Percentiles rank a stretch among this genome's conserved stretches.
Conservation (phyloP, 495 filamentous ascomycete genomes). For the Annulohypoxylon maeteangense region DNA sequence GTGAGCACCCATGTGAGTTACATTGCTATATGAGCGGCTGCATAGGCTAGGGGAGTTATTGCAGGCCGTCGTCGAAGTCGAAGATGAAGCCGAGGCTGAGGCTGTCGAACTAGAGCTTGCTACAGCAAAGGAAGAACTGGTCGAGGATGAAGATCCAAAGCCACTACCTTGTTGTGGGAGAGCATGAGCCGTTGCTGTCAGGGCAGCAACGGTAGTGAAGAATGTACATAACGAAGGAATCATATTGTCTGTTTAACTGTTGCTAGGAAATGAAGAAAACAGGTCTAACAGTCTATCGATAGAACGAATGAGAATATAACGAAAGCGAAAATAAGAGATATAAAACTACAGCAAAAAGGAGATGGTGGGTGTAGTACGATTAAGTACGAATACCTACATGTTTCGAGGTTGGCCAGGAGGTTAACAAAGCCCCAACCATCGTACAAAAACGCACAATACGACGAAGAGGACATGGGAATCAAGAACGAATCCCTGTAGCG, state of each 20-base stretch:
- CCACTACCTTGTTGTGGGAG: slow-evolving; percentile 41
- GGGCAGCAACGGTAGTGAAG: slow-evolving; percentile 35
- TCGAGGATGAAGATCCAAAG: slow-evolving; percentile 21
- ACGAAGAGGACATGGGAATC: slow-evolving; percentile 5
- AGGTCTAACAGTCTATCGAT: neutral
- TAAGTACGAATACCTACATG: slow-evolving; percentile 13
- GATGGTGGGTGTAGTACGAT: slow-evolving; percentile 16
- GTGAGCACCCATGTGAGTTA: slow-evolving; percentile 77
- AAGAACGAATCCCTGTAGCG: neutral
- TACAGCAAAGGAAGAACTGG: slow-evolving; percentile 28
- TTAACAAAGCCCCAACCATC: slow-evolving; percentile 2
- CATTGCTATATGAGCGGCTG: slow-evolving; percentile 68
- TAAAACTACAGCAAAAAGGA: slow-evolving; percentile 19
- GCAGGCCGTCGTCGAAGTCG: slow-evolving; percentile 57
- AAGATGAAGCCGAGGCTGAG: slow-evolving; percentile 17
- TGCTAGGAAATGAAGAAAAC: slow-evolving; percentile 4
- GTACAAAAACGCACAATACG: neutral
- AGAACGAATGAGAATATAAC: slow-evolving; percentile 9
- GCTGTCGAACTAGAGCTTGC: slow-evolving; percentile 31
- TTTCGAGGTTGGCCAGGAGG: slow-evolving; percentile 13
- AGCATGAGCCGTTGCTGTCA: slow-evolving; percentile 40
- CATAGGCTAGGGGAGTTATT: slow-evolving; percentile 75
- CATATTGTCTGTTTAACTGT: slow-evolving; percentile 36
- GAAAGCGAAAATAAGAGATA: slow-evolving; percentile 13
- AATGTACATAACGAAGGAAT: slow-evolving; percentile 40